Conservation (phyloP, 805 yeast species). For the Starmerella apicola region DNA sequence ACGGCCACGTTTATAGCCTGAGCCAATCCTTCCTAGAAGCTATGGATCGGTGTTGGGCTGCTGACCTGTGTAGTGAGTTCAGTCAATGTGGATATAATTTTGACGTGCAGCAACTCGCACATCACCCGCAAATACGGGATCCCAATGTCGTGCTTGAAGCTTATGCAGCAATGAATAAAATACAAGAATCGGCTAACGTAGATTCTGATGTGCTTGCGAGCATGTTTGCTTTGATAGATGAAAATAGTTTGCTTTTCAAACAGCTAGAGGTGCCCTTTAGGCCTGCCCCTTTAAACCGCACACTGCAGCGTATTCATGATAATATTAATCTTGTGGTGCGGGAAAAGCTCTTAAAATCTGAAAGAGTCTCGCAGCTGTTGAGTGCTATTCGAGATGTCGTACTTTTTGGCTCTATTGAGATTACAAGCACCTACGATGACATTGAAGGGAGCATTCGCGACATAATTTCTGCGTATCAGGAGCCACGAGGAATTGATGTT, state of each 20-base stretch:
- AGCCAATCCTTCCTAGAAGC: constrained; percentile 4
- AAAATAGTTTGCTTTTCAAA: neutral
- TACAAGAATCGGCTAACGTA: neutral
- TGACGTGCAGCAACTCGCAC: neutral
- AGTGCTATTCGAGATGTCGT: constrained; percentile 6
- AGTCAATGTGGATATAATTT: neutral
- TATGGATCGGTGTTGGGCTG: constrained; percentile 4
- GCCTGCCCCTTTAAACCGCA: neutral
- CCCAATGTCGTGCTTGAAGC: neutral
- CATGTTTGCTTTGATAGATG: constrained; percentile 2
- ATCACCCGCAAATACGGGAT: neutral
- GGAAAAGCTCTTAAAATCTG: constrained; percentile 1
- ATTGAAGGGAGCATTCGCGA: neutral
- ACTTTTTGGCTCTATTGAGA: constrained; percentile 12
- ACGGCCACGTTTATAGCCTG: constrained; percentile 2
- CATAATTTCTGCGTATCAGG: neutral
- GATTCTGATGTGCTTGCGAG: neutral
- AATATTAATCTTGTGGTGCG: constrained; percentile 1
- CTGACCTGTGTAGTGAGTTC: constrained; percentile 1
- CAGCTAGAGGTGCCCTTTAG: constrained; percentile 4
- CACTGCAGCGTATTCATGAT: neutral
- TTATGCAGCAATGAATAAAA: neutral
- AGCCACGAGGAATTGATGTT: neutral
- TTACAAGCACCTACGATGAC: constrained; percentile 4
- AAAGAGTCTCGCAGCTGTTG: constrained; percentile 1